Base-by-base conservation (phyloP, 2,329 filamentous ascomycete species). In the Cladosporium cucumerinum region DNA sequence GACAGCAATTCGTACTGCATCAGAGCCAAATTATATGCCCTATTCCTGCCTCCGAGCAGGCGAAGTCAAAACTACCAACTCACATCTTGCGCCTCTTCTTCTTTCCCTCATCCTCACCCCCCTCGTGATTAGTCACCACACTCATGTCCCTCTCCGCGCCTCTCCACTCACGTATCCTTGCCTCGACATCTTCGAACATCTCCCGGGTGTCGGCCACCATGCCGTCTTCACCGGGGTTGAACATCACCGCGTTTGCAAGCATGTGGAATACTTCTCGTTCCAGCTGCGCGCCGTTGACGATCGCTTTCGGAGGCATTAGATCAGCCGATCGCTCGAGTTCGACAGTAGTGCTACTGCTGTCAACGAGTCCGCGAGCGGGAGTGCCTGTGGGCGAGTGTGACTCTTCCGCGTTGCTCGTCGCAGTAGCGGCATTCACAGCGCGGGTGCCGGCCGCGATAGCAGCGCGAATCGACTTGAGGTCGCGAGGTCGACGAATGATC, bases 211-310 rank as follows among this genome's bases (percentile, higher is more conserved):
- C 92, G 66, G 91, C 89, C 34, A 97, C 93, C 32, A 97, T 88
- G 3, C 90, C 92, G 43, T 94, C 92, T 77, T 96, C 92, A 67
- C 96, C 92, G 0, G 91, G 88, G 72, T 98, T 98, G 82, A 97
- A 99, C 95, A 99, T 98, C 78, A 97, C 90, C 21, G 95, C 94
- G 73, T 98, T 98, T 70, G 93, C 92, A 76, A 98, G 97, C 91
- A 98, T 97, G 72, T 96, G 91, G 71, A 96, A 92, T 12, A 98
- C 82, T 76, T 98, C 94, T 69, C 93, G 92, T 78, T 98, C 94
- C 18, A 98, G 84, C 76, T 98, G 95, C 1, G 90, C 87, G 59
- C 91, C 93, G 77, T 98, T 98, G 77, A 98, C 91, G 71, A 98
- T 97, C 23, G 89, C 92, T 71, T 88, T 91, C 0, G 95, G 94